A percentile compares a stretch with the other conserved stretches of the same genome.
Conservation (phyloP, 169 alveolate species). For the Theileria equi region DNA sequence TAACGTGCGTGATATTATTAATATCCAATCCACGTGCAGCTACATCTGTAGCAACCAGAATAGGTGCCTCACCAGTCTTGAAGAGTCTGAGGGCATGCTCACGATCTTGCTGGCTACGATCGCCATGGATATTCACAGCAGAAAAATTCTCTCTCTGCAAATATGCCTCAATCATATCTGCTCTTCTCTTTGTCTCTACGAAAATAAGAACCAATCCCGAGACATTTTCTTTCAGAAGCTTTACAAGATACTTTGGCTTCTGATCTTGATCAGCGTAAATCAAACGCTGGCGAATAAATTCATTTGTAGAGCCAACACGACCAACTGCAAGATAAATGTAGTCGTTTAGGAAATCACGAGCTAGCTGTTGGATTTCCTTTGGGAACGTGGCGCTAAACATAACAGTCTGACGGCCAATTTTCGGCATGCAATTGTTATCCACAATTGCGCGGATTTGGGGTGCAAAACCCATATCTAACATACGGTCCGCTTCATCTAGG, state of each 20-base stretch:
- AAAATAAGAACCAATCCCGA: constrained; percentile 74
- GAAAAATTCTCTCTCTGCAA: constrained; percentile 77
- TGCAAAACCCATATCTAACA: constrained; percentile 94
- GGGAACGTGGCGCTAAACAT: constrained; percentile 94
- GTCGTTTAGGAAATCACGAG: constrained; percentile 83
- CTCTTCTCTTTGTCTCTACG: constrained; percentile 86
- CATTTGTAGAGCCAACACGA: constrained; percentile 91
- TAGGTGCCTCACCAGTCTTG: constrained; percentile 88
- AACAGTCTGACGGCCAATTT: constrained; percentile 82
- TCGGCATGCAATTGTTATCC: constrained; percentile 79
- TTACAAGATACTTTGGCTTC: constrained; percentile 76
- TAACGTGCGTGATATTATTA: constrained; percentile 91
- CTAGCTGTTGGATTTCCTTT: constrained; percentile 87
- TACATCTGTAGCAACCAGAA: constrained; percentile 97
- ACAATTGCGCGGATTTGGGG: constrained; percentile 85
- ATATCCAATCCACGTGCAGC: constrained; percentile 99
- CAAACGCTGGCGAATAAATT: constrained; percentile 88
- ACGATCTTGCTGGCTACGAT: constrained; percentile 91
- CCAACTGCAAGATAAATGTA: constrained; percentile 88
- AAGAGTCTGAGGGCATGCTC: constrained; percentile 87
- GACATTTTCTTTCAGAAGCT: constrained; percentile 73
- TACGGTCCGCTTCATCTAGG: constrained; percentile 93
- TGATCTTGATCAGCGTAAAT: constrained; percentile 86
- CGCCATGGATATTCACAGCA: constrained; percentile 93
- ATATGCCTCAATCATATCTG: constrained; percentile 84